Conservation (phyloP, 2,329 filamentous ascomycete genomes). For the Aulographum hederae region DNA sequence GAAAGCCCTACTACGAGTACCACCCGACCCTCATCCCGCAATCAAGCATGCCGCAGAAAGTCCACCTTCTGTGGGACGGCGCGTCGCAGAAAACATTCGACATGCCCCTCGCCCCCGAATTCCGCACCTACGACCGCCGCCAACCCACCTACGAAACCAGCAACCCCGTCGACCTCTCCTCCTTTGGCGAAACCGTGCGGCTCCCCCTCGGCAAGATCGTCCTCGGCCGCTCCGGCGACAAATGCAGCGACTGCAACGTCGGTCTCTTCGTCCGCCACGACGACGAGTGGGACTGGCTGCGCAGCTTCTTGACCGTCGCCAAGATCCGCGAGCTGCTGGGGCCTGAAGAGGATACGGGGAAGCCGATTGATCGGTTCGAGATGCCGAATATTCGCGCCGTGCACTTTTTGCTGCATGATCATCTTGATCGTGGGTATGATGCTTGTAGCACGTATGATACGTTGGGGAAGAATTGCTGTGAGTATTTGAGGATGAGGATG, state of each 20-base stretch:
- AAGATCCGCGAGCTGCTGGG: slow-evolving; percentile 11
- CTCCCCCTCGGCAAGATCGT: slow-evolving; percentile 19
- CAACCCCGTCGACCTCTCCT: slow-evolving; percentile 9
- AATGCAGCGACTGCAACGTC: slow-evolving; percentile 10
- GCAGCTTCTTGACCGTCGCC: slow-evolving; percentile 8
- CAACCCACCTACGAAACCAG: slow-evolving; percentile 13
- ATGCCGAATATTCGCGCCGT: slow-evolving; percentile 12
- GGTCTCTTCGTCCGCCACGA: slow-evolving; percentile 7
- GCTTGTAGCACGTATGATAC: slow-evolving; percentile 25
- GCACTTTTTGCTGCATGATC: slow-evolving; percentile 27
- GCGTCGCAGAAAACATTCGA: slow-evolving; percentile 1
- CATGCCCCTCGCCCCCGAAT: slow-evolving; percentile 6
- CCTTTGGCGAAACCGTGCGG: slow-evolving; percentile 17
- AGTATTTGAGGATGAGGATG: slow-evolving; percentile 26
- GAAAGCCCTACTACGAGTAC: slow-evolving; percentile 10
- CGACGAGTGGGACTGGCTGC: slow-evolving; percentile 6
- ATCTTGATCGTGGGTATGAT: slow-evolving; percentile 26
- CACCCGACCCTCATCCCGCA: slow-evolving; percentile 9
- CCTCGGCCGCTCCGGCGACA: slow-evolving; percentile 13
- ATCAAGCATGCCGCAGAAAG: slow-evolving; percentile 7
- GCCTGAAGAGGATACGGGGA: slow-evolving; percentile 7
- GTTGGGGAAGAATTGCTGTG: slow-evolving; percentile 26
- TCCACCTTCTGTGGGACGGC: slow-evolving; percentile 9
- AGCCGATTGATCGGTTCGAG: slow-evolving; percentile 8
- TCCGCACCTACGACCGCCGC: slow-evolving; percentile 8